Evolutionary conservation across 495 filamentous ascomycete species (phyloP).

Genomic region (Hyaloscypha bicolor): DNA sequence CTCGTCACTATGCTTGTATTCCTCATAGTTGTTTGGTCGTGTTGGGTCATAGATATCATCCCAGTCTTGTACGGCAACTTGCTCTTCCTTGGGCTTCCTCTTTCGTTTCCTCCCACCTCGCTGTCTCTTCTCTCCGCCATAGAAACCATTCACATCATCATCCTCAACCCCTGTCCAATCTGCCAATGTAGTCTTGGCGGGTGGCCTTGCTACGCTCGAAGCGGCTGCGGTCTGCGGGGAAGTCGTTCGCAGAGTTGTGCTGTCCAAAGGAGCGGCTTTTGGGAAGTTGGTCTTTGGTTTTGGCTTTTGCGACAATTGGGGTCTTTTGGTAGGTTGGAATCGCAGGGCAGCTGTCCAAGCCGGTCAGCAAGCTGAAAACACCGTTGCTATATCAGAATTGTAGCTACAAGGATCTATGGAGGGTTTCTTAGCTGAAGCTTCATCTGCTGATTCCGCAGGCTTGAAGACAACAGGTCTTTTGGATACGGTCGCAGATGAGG

Average conservation of each 20-base stretch:
- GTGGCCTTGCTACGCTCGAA: conserved; percentile 40
- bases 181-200: conserved; percentile 67
- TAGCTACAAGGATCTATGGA: conserved; percentile 72
- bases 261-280: conserved; percentile 41
- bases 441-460: conserved; percentile 53
- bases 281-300: conserved; percentile 59
- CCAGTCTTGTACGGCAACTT: conserved; percentile 73
- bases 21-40: conserved; percentile 81
- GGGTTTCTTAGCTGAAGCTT: conserved; percentile 64
- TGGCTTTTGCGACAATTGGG: conserved; percentile 71
- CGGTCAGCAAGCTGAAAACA: conserved; percentile 49
- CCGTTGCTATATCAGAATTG: conserved; percentile 28
- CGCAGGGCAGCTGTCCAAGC: conserved; percentile 65
- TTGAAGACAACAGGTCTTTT: conserved; percentile 80
- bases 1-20: conserved; percentile 87
- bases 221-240: conserved; percentile 29
- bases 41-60: conserved; percentile 91
- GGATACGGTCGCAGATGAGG: conserved; percentile 66
- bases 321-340: conserved; percentile 84
- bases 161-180: conserved; percentile 80
- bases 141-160: conserved; percentile 70
- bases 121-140: conserved; percentile 63
- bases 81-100: conserved; percentile 69
- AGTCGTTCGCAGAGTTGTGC: conserved; percentile 24
- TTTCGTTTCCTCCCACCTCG: conserved; percentile 84